Evolutionary conservation across 371 early-diverging fungal genomes (phyloP), one percentile per base, ranked within the genome.

Genomic region (Amoeboaphelidium protococcarum): DNA sequence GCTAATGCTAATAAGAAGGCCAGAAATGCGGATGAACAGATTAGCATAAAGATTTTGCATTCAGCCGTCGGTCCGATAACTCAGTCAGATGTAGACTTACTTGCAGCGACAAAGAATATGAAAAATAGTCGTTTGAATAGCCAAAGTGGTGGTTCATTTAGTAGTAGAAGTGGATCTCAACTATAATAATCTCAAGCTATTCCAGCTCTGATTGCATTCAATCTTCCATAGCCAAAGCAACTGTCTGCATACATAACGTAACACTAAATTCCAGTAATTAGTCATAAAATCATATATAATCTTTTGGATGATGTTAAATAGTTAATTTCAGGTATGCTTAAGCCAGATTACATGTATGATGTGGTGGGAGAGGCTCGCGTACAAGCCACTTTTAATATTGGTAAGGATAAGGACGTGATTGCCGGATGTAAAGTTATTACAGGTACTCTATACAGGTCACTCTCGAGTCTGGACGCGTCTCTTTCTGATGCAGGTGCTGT

Each of bases 281-380:
- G 70, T 1, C 74, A 77, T 53, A 72, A 73, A 2, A 69, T 94
- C 44, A 90, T 94, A 47, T 94, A 94, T 63, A 72, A 76, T 45
- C 67, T 94, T 16, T 49, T 91, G 42, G 92, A 91, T 51, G 77
- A 78, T 44, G 65, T 89, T 40, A 84, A 85, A 59, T 67, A 71
- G 27, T 50, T 68, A 40, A 56, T 94, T 62, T 56, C 68, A n/a
- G 71, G 70, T n/a, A 63, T 77, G 48, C 56, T 94, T 27, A 84
- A 86, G 37, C 82, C 83, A 12, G 69, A 77, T 22, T 54, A 73
- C 25, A 63, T 74, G 27, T 73, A 69, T 6, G 76, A 78, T 43
- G 73, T 80, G n/a, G 63, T 66, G 21, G 90, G 90, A 19, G 88
- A 90, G 56, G 92, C 92, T 13, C 73, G 73, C 21, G 64, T 92